Conservation (phyloP, 2,329 filamentous ascomycete genomes). For the Tolypocladium pustulatum region DNA sequence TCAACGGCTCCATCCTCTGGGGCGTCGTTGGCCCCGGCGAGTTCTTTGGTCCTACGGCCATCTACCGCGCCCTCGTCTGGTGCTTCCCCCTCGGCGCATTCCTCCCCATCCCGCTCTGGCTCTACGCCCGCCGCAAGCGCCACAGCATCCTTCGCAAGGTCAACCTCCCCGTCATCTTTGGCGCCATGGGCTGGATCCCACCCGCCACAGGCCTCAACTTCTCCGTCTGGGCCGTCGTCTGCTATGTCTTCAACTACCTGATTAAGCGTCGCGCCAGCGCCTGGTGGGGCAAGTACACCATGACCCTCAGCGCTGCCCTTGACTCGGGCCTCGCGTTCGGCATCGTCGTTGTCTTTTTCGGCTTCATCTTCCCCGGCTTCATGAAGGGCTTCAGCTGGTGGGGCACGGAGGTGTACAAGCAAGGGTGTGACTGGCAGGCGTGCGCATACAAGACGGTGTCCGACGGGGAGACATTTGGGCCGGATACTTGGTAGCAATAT, state of each 20-base stretch:
- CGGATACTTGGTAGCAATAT: constrained; percentile 40
- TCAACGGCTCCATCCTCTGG: constrained; percentile 85
- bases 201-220: constrained; percentile 83
- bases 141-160: constrained; percentile 61
- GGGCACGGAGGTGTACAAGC: constrained; percentile 79
- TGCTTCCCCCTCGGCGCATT: constrained; percentile 70
- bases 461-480: constrained; percentile 57
- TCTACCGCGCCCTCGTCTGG: constrained; percentile 70
- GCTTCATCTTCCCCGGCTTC: constrained; percentile 70
- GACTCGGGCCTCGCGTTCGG: constrained; percentile 77
- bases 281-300: constrained; percentile 90
- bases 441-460: constrained; percentile 58
- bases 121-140: constrained; percentile 50
- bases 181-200: constrained; percentile 76
- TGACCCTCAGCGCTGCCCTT: constrained; percentile 75
- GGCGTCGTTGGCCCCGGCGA: constrained; percentile 74
- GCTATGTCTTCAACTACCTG: constrained; percentile 73
- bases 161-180: constrained; percentile 75
- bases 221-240: constrained; percentile 76
- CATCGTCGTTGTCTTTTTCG: constrained; percentile 77
- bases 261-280: constrained; percentile 57
- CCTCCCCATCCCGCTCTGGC: constrained; percentile 64
- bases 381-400: constrained; percentile 72
- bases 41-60: constrained; percentile 68
- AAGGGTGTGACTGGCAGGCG: constrained; percentile 76